Base-by-base conservation (phyloP, 2,329 filamentous ascomycete species). In the Xylaria sp. region DNA sequence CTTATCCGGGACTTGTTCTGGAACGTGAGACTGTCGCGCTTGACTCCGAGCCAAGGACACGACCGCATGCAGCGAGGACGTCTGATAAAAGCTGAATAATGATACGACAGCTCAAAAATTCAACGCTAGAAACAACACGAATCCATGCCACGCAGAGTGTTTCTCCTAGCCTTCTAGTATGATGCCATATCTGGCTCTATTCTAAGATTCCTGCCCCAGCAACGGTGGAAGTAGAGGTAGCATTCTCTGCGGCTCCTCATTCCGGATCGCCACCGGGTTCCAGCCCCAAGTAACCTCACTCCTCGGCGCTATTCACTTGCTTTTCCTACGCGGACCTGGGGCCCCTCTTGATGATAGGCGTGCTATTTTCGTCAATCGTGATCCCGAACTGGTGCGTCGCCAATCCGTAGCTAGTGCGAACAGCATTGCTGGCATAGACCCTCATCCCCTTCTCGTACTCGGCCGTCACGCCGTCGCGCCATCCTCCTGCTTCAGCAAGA, bases 361-460 rank as follows among this genome's bases (percentile, higher is more conserved):
- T 66, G 17, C 61, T 64, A 6, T 68, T 64, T 15, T 68, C 66
- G 14, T 68, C 59, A 9, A 68, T 83, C 1, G 57, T 60, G 45
- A 83, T 69, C 0, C 79, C 80, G 70, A 86, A 85, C 15, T 73
- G 70, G 1, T 61, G 64, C 2, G 58, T 74, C 1, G 84, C 85
- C 58, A 77, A 71, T 0, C 74, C 77, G 67, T 87, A 89, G 59
- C 86, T 89, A 46, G 73, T 66, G 28, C 73, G 71, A 11, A 89
- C 87, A 2, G 84, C 84, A 69, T 82, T 80, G 67, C 83, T 85
- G 0, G 69, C 86, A 72, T 87, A 88, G 0, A 84, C 79, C 65
- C 83, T 83, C 87, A 89, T 89, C 69, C 84, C 81, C 72, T 79
- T 82, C 68, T 89, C 87, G 70, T 88, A 90, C 11, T 78, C 81